Conservation (phyloP, 2,329 filamentous ascomycete genomes). For the Fulvia fulva region DNA sequence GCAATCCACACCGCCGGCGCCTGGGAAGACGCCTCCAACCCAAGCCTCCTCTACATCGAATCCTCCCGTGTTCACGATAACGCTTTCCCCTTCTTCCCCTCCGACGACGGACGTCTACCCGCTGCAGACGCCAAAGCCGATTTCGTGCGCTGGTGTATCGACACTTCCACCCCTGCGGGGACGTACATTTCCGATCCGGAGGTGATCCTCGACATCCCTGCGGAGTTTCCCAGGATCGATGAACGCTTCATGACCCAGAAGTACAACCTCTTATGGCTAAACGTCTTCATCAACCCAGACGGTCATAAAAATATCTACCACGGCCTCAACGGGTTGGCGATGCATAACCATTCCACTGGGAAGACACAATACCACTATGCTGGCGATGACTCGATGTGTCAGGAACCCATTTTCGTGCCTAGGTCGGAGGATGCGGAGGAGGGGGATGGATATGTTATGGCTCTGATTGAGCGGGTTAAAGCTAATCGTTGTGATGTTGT, state of each 20-base stretch:
- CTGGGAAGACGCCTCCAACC: constrained; percentile 37
- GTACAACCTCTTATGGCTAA: constrained; percentile 41
- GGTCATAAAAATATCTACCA: constrained; percentile 32
- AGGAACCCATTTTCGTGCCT: constrained; percentile 54
- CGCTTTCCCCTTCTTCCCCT: constrained; percentile 43
- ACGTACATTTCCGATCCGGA: constrained; percentile 29
- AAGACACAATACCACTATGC: constrained; percentile 35
- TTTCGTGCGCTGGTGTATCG: constrained; percentile 42
- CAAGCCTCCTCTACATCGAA: constrained; percentile 39
- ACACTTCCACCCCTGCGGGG: constrained; percentile 30
- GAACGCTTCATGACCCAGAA: constrained; percentile 40
- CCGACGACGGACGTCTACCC: constrained; percentile 31
- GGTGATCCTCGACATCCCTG: constrained; percentile 36
- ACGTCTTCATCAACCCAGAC: constrained; percentile 36
- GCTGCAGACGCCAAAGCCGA: constrained; percentile 39
- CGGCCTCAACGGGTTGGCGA: constrained; percentile 20
- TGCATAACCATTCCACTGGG: constrained; percentile 21
- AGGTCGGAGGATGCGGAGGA: constrained; percentile 39
- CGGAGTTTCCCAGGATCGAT: constrained; percentile 46
- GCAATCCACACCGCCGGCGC: constrained; percentile 42
- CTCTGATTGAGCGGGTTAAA: constrained; percentile 36
- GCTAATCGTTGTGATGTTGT: constrained; percentile 33
- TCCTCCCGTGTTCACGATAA: constrained; percentile 40
- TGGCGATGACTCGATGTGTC: constrained; percentile 43
- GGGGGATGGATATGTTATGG: constrained; percentile 51